Evolutionary conservation across 305 asterid genomes (phyloP).

Genomic region (Fraxinus paxiana): DNA sequence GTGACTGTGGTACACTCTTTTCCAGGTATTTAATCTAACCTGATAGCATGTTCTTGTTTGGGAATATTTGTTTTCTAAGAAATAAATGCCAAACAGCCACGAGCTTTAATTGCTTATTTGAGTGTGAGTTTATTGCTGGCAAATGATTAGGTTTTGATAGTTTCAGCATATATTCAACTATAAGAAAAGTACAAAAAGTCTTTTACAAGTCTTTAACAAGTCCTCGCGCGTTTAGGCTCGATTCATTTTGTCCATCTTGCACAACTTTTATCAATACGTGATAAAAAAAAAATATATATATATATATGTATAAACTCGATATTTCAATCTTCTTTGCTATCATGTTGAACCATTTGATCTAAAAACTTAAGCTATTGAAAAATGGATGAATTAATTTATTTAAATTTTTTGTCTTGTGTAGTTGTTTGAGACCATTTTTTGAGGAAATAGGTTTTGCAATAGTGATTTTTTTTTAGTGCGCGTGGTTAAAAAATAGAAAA

Average conservation of each 20-base stretch:
- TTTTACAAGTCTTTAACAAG: not conserved
- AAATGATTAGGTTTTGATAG: conserved; percentile 34
- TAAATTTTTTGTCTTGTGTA: not conserved
- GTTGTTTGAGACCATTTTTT: not conserved
- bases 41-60: conserved; percentile 23
- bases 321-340: not conserved
- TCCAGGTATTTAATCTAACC: conserved; percentile 48
- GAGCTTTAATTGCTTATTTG: conserved; percentile 1
- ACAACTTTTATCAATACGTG: not conserved
- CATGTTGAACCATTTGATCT: not conserved
- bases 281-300: not conserved
- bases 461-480: not conserved
- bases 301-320: too few relatives aligned
- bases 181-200: not conserved
- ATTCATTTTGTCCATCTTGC: not conserved
- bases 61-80: conserved; percentile 40
- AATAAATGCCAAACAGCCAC: conserved; percentile 32
- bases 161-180: not conserved
- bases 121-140: conserved; percentile 23
- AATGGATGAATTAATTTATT: not conserved
- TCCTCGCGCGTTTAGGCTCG: not conserved
- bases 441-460: too few relatives aligned
- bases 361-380: not conserved
- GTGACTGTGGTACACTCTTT: conserved; percentile 88
- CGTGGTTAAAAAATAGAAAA: not conserved